Conservation (phyloP, 78 protist genomes). For the Isochrysis galbana region DNA sequence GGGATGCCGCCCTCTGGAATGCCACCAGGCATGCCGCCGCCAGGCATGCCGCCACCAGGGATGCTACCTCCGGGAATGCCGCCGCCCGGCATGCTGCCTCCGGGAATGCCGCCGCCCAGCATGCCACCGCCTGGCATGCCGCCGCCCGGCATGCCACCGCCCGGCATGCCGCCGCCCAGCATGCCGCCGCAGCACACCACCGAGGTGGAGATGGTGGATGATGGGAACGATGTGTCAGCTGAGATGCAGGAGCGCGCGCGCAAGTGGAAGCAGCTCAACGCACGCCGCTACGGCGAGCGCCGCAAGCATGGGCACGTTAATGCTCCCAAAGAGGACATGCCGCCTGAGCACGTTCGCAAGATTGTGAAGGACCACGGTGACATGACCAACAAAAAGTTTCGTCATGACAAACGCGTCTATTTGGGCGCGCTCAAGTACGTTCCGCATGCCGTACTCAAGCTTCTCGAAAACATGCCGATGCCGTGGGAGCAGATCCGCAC, state of each 20-base stretch:
- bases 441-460: conserved; percentile 97
- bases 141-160: conserved; percentile 19
- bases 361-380: conserved; percentile 99
- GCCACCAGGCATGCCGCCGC: not conserved
- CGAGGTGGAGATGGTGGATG: not conserved
- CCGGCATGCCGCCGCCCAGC: not conserved
- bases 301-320: conserved; percentile 89
- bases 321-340: conserved; percentile 88
- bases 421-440: conserved; percentile 98
- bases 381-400: conserved; percentile 88
- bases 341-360: conserved; percentile 97
- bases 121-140: not conserved
- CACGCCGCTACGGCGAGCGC: conserved; percentile 84
- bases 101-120: conserved; percentile 3
- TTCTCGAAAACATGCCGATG: conserved; percentile 99
- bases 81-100: conserved; percentile 13
- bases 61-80: too few relatives aligned
- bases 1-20: not conserved
- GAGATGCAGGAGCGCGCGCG: conserved; percentile 19
- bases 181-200: not conserved
- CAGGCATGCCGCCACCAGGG: not conserved
- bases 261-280: conserved; percentile 89
- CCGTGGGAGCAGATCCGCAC: conserved; percentile 94
- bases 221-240: not conserved
- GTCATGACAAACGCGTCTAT: conserved; percentile 96